Evolutionary conservation across 1,139 yeast genomes (phyloP), one percentile per base, ranked within the genome.

Genomic region (Suhomyces taliae): DNA sequence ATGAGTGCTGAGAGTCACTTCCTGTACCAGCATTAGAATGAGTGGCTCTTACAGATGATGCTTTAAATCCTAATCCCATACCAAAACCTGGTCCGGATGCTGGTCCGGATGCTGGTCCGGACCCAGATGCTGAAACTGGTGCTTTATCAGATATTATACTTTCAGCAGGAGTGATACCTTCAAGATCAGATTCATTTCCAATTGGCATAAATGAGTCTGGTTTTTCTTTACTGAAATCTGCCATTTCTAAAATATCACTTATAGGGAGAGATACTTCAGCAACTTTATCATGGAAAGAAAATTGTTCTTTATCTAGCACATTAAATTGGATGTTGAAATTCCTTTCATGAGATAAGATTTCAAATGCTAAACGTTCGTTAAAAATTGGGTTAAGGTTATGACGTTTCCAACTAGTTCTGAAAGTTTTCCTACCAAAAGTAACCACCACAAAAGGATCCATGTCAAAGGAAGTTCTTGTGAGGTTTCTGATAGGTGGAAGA

Each of bases 371-470:
- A 55, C 87, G 70, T 65, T 91, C 96, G 60, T 89, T 85, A 64
- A 83, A 93, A 0, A 84, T 77, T 0, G 99, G 99, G 49, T 85
- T 86, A 44, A 90, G 66, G 1, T 89, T 86, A 61, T 91, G 98
- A 29, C 90, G 80, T 56, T 85, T 81, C 83, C 90, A 87, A 26
- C 93, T 85, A 0, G 97, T 90, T 55, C 96, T 79, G 64, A 83
- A 91, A 0, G 95, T 90, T 53, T 87, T 86, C 59, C 88, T 86
- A 10, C 97, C 97, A 64, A 91, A 90, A 0, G 97, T 85, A 0
- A 89, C 85, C 14, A 91, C 93, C 6, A 91, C 95, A 67, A 91
- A 93, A 0, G 99, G 98, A 60, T 93, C 99, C 95, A 93, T 89
- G 63, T 90, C 97, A 59, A 86, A 93, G 0, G 93, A 85, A 19